Evolutionary conservation across 148 eudicot genomes (phyloP), one percentile per base, ranked within the genome.

Genomic region (Selenicereus undatus): DNA sequence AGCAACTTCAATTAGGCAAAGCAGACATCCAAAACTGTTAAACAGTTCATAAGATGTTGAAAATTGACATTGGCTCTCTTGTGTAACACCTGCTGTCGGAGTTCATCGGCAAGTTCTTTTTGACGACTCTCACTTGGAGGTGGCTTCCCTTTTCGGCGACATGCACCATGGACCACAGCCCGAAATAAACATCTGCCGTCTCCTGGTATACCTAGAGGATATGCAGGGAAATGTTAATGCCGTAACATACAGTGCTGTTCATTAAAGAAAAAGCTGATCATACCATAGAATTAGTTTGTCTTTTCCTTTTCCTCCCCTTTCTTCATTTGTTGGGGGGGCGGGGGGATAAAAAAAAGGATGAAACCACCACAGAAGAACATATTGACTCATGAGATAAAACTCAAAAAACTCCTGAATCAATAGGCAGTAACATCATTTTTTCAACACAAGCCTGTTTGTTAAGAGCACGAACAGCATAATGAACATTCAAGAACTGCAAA

Each of bases 161-260:
- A 88, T 74, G 94, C 90, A 54, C 98, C 94, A 84, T 91, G 89
- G 71, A 83, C 98, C 73, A 94, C 94, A 12, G 98, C 91, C 14
- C 97, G 87, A 82, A 94, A 94, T 81, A 94, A 85, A 83, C 98
- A 94, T 75, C 97, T 90, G 62, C 98, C 98, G 82, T 94, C 98
- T 62, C 93, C 98, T 14, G 92, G 91, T 86, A 94, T 88, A 50
- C 94, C 98, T 94, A 81, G 76, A 89, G 32, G 78, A 84, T 74
- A 78, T 24, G 9, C 32, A 71, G 58, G 42, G 16, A 64, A 22
- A 43, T 14, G 60, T n/a, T 35, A 24, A 21, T 21, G 60, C 71
- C 21, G 58, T 43, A 42, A 36, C 75, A 12, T 1, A 39, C 17
- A 29, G 0, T 10, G 18, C 26, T 24, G 5, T 60, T 77, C 52